These are phyloP conservation scores for Magnaporthiopsis poae DNA, from an alignment of 2,329 filamentous ascomycete genomes.

Conservation along the genomic window DNA sequence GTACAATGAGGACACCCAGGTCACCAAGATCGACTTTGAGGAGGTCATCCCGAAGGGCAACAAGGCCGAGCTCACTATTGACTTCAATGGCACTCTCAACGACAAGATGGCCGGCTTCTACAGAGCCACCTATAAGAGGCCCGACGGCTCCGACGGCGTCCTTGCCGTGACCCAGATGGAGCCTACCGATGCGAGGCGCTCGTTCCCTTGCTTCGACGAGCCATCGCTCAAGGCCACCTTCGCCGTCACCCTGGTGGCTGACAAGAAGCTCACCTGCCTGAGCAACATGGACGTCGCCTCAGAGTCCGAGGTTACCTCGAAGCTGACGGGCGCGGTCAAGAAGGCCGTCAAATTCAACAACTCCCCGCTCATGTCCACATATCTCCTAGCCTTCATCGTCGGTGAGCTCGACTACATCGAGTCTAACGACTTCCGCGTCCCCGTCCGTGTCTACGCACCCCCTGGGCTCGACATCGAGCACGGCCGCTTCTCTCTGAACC, in stretches of 20 bases:
- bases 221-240: constrained; percentile 88
- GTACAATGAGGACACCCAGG: constrained; percentile 71
- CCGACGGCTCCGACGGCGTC: constrained; percentile 68
- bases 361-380: constrained; percentile 90
- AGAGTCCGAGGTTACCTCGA: constrained; percentile 62
- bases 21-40: constrained; percentile 70
- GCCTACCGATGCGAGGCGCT: constrained; percentile 81
- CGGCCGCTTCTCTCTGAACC: constrained; percentile 78
- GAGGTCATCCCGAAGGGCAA: constrained; percentile 62
- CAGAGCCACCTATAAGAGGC: constrained; percentile 79
- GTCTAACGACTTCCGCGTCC: constrained; percentile 81
- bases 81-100: constrained; percentile 69
- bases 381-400: constrained; percentile 86
- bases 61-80: constrained; percentile 68
- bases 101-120: constrained; percentile 88
- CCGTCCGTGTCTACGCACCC: constrained; percentile 87
- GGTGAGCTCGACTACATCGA: constrained; percentile 91
- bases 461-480: constrained; percentile 83
- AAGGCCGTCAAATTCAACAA: constrained; percentile 88
- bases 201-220: constrained; percentile 95
- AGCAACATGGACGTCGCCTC: constrained; percentile 93
- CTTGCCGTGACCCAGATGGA: constrained; percentile 94
- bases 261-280: constrained; percentile 80
- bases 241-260: constrained; percentile 80
- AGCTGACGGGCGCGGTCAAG: constrained; percentile 52